Evolutionary conservation across 306 rosid genomes (phyloP).

Genomic region (Fragaria iinumae): DNA sequence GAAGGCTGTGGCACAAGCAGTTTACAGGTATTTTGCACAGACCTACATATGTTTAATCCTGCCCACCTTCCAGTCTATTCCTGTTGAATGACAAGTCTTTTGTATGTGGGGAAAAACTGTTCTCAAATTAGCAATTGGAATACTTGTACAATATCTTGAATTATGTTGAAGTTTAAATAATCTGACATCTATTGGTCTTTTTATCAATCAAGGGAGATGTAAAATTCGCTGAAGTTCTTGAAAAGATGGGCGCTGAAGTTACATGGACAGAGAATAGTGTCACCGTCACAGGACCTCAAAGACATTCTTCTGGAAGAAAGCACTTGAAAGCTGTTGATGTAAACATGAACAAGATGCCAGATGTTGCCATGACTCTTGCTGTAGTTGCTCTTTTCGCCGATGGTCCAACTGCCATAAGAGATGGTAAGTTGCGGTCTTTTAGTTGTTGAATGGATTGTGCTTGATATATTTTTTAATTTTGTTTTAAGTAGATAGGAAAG

Average conservation of each 20-base stretch:
- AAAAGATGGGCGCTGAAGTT: slow-evolving; percentile 96
- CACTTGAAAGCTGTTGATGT: slow-evolving; percentile 80
- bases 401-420: slow-evolving; percentile 88
- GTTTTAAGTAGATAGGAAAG: slow-evolving; percentile 7
- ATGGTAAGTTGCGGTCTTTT: slow-evolving; percentile 55
- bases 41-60: slow-evolving; percentile 4
- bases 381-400: slow-evolving; percentile 91
- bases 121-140: neutral
- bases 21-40: slow-evolving; percentile 68
- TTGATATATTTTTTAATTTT: neutral
- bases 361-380: slow-evolving; percentile 99
- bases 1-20: slow-evolving; percentile 97
- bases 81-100: neutral
- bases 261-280: slow-evolving; percentile 94
- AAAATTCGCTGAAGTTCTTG: slow-evolving; percentile 94
- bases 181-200: slow-evolving; percentile 17
- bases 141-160: neutral
- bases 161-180: neutral
- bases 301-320: slow-evolving; percentile 55
- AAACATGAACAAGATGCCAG: slow-evolving; percentile 99
- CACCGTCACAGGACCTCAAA: slow-evolving; percentile 76
- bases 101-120: neutral
- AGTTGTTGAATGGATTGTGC: neutral
- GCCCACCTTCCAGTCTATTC: neutral
- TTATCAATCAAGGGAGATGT: slow-evolving; percentile 76